Percentiles rank a stretch among this genome's conserved stretches.
phyloP scores from a whole-genome alignment of 495 filamentous ascomycete genomes.

The Parmelia sp. region DNA sequence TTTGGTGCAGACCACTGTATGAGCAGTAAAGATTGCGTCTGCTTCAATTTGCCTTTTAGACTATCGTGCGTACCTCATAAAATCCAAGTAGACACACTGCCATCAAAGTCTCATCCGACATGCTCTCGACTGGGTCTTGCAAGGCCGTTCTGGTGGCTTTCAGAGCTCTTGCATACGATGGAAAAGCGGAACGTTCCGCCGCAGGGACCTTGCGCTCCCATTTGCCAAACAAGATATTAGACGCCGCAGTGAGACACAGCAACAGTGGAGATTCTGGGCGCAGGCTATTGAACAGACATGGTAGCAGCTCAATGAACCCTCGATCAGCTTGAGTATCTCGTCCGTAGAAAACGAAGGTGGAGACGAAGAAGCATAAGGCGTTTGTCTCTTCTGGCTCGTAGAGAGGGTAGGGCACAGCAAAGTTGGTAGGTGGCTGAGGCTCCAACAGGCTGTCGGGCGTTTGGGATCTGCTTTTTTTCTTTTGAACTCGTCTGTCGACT shows the following conservation, averaged over 20 bases:
- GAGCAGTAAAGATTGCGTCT: background rate
- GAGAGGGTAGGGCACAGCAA: conserved; percentile 4
- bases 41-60: background rate
- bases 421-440: background rate
- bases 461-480: conserved; percentile 6
- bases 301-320: conserved; percentile 22
- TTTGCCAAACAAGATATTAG: conserved; percentile 13
- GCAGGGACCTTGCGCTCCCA: conserved; percentile 10
- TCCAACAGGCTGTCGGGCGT: background rate
- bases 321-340: conserved; percentile 17
- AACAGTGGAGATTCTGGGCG: conserved; percentile 11
- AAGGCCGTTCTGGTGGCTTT: conserved; percentile 48
- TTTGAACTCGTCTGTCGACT: conserved; percentile 13
- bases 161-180: conserved; percentile 42
- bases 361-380: conserved; percentile 21
- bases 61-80: conserved; percentile 17
- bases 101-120: conserved; percentile 53
- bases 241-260: conserved; percentile 12
- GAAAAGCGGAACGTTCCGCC: conserved; percentile 13
- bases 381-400: conserved; percentile 17
- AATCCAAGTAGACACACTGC: conserved; percentile 41
- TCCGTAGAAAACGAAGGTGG: conserved; percentile 15
- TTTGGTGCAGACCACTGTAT: too few species aligned
- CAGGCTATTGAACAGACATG: conserved; percentile 14
- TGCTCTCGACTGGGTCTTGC: conserved; percentile 39